These are phyloP conservation scores for Bipolaris gigantea DNA, from an alignment of 2,329 filamentous ascomycete species.

Conservation along the genomic window DNA sequence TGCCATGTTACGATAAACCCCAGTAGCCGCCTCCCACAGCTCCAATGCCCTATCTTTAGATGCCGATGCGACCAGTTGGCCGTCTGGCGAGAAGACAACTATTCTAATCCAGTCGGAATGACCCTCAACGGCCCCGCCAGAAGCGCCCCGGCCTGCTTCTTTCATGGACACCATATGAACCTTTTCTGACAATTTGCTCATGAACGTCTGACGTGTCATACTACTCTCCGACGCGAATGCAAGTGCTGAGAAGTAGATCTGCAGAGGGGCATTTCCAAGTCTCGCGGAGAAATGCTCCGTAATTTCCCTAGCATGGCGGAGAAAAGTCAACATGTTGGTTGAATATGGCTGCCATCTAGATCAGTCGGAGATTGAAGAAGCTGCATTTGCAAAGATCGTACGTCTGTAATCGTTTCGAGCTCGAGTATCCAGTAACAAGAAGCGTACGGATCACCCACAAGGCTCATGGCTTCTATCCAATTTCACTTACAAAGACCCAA, in stretches of 20 bases:
- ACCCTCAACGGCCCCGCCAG: neutral
- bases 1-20: too few relatives aligned
- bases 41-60: neutral
- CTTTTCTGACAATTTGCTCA: neutral
- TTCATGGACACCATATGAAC: conserved; percentile 6
- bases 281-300: conserved; percentile 22
- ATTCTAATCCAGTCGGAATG: neutral
- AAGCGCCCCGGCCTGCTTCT: conserved; percentile 15
- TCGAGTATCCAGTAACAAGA: conserved; percentile 19
- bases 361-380: conserved; percentile 8
- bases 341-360: conserved; percentile 9
- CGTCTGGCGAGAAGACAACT: neutral
- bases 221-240: conserved; percentile 39
- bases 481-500: conserved; percentile 11
- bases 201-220: conserved; percentile 14
- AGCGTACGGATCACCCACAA: conserved; percentile 29
- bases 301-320: conserved; percentile 29
- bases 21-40: neutral
- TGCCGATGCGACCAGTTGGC: neutral
- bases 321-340: conserved; percentile 16
- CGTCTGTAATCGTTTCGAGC: conserved; percentile 12
- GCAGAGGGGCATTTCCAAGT: conserved; percentile 40
- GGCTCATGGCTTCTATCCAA: conserved; percentile 49
- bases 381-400: conserved; percentile 4
- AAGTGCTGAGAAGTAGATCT: conserved; percentile 45